Base-by-base conservation (phyloP, 331 rosid genomes). In the Telfairia occidentalis region DNA sequence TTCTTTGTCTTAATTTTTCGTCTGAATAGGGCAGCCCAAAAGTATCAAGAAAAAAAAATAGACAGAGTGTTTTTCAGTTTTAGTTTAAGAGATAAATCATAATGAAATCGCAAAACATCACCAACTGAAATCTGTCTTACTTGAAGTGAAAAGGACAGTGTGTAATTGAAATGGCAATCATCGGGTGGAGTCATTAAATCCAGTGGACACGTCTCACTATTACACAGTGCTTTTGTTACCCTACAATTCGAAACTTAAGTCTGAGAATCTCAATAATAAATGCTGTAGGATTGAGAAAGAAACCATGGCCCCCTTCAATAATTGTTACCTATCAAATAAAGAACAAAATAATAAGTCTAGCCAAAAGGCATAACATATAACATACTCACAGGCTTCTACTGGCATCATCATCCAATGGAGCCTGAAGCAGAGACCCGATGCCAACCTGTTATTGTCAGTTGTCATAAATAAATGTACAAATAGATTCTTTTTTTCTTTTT, bases 161-260 rank as follows among this genome's bases (percentile, higher is more conserved):
- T 91, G 79, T 91, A 90, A 77, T 95, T 95, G 80, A 91, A 96
- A 86, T 95, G 98, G 85, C 98, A 95, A 76, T 95, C 98, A n/a
- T 95, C 98, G 59, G 98, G 98, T 38, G 98, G 98, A 74, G 97
- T 90, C 75, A 95, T 88, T 84, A 95, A 83, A 87, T 95, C 97
- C 74, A 81, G 75, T 1, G 98, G 98, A 82, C 98, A 95, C 76
- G 83, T 81, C 81, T 84, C 88, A 75, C 92, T 82, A 72, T 91
- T 91, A 50, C 98, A 95, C 43, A 95, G 92, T 61, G 86, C 82
- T 45, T 85, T 84, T 60, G 97, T 91, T 74, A 91, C 89, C 96
- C 98, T 95, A 75, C 83, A 85, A 73, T 64, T 78, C 73, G 52
- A 55, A 66, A 76, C 81, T 78, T 61, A 80, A 38, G 77, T 73